Conservation (phyloP, 2,329 filamentous ascomycete genomes). For the Rhytidhysteron rufulum region DNA sequence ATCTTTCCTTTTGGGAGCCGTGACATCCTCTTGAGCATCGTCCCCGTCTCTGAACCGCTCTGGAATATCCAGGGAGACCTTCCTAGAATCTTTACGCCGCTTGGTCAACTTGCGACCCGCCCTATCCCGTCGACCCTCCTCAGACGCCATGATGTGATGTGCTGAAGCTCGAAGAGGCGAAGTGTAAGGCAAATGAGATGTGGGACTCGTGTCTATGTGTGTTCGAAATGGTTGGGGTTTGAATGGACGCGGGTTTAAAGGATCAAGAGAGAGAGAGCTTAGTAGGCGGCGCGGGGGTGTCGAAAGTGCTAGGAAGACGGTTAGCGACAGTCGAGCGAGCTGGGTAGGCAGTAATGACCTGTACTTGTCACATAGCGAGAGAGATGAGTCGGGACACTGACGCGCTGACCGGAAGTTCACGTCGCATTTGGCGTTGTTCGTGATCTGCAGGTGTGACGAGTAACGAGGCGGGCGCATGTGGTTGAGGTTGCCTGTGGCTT, state of each 20-base stretch:
- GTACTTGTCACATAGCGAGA: conserved; percentile 27
- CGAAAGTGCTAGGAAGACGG: conserved; percentile 1
- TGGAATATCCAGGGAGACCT: conserved; percentile 50
- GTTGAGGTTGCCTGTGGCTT: conserved; percentile 9
- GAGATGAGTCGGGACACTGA: conserved; percentile 23
- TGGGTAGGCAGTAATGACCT: conserved; percentile 23
- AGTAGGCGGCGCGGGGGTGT: no score
- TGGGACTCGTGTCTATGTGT: conserved; percentile 1
- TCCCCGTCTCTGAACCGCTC: conserved; percentile 56
- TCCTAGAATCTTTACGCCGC: conserved; percentile 26
- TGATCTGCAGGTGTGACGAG: conserved; percentile 5
- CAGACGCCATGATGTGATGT: conserved; percentile 27
- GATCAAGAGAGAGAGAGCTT: no score
- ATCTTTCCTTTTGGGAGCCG: conserved; percentile 48
- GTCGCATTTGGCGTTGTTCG: conserved; percentile 15
- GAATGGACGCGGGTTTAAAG: no score
- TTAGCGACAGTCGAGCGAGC: conserved; percentile 20
- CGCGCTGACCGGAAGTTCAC: conserved; percentile 21
- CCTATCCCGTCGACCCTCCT: conserved; percentile 24
- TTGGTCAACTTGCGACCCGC: conserved; percentile 30
- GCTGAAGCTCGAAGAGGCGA: no score
- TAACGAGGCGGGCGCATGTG: conserved; percentile 9
- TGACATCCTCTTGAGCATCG: conserved; percentile 59
- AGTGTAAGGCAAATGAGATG: no score
- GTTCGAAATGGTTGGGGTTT: no score